These are phyloP conservation scores for Agrostemma githago DNA, from an alignment of 148 eudicot genomes.

Conservation along the genomic window DNA sequence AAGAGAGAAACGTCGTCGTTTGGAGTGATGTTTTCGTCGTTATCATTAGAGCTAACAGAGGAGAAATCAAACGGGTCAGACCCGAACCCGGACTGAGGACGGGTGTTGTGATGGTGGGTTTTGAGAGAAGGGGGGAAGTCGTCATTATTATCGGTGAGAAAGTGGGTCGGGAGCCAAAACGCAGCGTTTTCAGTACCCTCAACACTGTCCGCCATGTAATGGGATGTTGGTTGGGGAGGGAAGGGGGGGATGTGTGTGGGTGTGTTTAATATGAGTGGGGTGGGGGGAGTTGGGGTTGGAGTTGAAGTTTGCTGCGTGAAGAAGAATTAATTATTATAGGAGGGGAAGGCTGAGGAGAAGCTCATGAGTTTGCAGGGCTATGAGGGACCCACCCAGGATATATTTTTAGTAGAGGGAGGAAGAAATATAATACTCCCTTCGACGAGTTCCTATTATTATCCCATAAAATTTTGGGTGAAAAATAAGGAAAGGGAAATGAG, in stretches of 20 bases:
- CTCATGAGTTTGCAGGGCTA: constrained; percentile 13
- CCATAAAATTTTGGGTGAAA: too few species aligned
- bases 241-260: neutral
- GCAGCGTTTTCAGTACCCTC: constrained; percentile 29
- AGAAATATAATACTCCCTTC: too few species aligned
- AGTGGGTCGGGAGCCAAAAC: constrained; percentile 68
- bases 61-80: constrained; percentile 41
- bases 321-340: constrained; percentile 12
- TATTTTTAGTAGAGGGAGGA: neutral
- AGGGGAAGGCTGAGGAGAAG: neutral
- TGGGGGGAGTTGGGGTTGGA: neutral
- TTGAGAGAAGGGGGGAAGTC: constrained; percentile 26
- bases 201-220: neutral
- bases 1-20: constrained; percentile 38
- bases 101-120: constrained; percentile 7
- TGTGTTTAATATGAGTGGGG: neutral
- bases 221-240: neutral
- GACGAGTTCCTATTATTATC: too few species aligned
- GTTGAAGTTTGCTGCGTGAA: neutral
- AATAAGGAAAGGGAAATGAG: too few species aligned
- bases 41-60: constrained; percentile 36
- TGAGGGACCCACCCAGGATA: constrained; percentile 21
- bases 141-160: constrained; percentile 43
- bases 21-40: constrained; percentile 35
- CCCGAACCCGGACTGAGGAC: constrained; percentile 16